Conservation (phyloP, 2,329 filamentous ascomycete genomes). For the Kalaharituber pfeilii region DNA sequence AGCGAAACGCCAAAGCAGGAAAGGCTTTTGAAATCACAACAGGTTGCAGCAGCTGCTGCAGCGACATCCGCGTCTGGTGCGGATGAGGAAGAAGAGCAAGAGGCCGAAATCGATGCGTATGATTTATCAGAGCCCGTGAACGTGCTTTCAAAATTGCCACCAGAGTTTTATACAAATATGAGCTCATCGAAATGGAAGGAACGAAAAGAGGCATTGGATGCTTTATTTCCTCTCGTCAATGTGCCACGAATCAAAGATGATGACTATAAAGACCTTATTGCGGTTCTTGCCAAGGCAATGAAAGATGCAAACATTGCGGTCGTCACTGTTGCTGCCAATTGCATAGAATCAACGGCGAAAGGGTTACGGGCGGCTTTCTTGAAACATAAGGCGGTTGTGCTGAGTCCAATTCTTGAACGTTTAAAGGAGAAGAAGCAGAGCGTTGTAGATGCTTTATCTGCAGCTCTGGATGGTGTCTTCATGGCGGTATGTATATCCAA, state of each 20-base stretch:
- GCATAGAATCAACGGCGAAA: constrained; percentile 74
- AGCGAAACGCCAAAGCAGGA: constrained; percentile 76
- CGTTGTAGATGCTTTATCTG: constrained; percentile 73
- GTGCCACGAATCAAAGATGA: constrained; percentile 84
- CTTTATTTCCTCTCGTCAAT: constrained; percentile 56
- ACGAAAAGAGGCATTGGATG: constrained; percentile 82
- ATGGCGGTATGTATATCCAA: constrained; percentile 26
- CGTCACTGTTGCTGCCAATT: constrained; percentile 81
- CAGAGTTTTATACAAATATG: constrained; percentile 65
- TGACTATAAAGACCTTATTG: constrained; percentile 67
- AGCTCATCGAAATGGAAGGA: constrained; percentile 97
- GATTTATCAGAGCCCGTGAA: constrained; percentile 77
- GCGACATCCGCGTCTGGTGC: constrained; percentile 42
- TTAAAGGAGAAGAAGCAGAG: constrained; percentile 92
- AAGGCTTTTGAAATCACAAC: constrained; percentile 70
- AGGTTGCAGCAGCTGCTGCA: constrained; percentile 59
- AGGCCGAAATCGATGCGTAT: constrained; percentile 58
- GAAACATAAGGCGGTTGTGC: constrained; percentile 64
- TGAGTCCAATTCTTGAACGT: constrained; percentile 82
- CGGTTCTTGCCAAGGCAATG: constrained; percentile 84
- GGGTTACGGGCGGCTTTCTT: constrained; percentile 61
- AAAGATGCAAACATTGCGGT: constrained; percentile 97
- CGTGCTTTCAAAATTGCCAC: constrained; percentile 61
- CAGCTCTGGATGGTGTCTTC: constrained; percentile 60
- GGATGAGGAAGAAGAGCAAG: constrained; percentile 42